A percentile compares a stretch with the other conserved stretches of the same genome.
Conservation (phyloP, 495 filamentous ascomycete genomes). For the Penicillium daleae region DNA sequence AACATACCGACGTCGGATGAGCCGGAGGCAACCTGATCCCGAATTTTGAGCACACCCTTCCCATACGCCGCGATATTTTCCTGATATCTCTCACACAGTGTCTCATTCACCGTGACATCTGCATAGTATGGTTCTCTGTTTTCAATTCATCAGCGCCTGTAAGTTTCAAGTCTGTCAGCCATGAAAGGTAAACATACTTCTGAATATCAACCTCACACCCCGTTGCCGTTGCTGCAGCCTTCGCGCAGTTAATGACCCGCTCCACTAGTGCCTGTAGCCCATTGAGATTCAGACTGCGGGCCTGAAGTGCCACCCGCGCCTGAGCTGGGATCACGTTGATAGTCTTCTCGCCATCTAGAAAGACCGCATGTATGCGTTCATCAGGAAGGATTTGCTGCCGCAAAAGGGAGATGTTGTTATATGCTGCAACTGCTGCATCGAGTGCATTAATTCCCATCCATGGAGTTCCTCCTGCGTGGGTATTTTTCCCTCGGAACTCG, state of each 20-base stretch:
- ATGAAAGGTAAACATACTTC: slow-evolving; percentile 4
- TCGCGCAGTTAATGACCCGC: slow-evolving; percentile 4
- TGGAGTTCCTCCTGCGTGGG: slow-evolving; percentile 55
- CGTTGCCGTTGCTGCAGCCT: slow-evolving; percentile 3
- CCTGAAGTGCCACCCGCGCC: slow-evolving; percentile 2
- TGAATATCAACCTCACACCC: slow-evolving; percentile 4
- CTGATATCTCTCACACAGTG: slow-evolving; percentile 4
- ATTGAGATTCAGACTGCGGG: slow-evolving; percentile 3
- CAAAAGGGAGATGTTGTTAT: slow-evolving; percentile 55
- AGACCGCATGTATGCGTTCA: slow-evolving; percentile 37
- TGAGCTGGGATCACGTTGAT: slow-evolving; percentile 4
- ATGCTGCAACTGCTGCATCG: slow-evolving; percentile 57
- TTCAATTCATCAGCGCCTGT: slow-evolving; percentile 1
- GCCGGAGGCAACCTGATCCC: slow-evolving; percentile 2
- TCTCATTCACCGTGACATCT: slow-evolving; percentile 2
- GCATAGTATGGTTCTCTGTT: slow-evolving; percentile 4
- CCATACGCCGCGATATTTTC: slow-evolving; percentile 1
- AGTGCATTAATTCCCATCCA: slow-evolving; percentile 62
- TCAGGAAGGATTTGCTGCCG: slow-evolving; percentile 59
- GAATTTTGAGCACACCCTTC: slow-evolving; percentile 4
- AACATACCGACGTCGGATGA: slow-evolving; percentile 4
- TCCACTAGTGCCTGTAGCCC: slow-evolving; percentile 2
- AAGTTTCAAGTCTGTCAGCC: slow-evolving; percentile 3
- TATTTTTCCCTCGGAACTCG: slow-evolving; percentile 16
- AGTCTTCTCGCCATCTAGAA: slow-evolving; percentile 4